Percentiles rank a stretch among this genome's conserved stretches.
Conservation (phyloP, 2,329 filamentous ascomycete genomes). For the Diaporthe australafricana region DNA sequence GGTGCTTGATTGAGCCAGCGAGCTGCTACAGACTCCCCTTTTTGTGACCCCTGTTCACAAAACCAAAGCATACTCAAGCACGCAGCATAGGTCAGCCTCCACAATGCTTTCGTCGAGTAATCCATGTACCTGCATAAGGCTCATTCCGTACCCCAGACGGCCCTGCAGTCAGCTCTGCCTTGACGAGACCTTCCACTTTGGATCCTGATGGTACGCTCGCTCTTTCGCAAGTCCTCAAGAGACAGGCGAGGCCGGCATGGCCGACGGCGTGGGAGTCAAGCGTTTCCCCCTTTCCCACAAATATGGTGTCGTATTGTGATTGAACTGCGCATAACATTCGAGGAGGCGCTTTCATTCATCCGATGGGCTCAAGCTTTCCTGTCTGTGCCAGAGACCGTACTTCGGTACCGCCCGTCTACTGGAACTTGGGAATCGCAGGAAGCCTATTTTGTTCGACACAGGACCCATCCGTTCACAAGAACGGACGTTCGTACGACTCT, state of each 20-base stretch:
- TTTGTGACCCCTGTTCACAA: background rate
- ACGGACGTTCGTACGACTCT: background rate
- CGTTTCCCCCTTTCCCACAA: background rate
- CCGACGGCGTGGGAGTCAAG: too few species aligned
- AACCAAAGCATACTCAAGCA: background rate
- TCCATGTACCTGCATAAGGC: conserved; percentile 10
- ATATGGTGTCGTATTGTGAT: too few species aligned
- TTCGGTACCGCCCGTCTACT: background rate
- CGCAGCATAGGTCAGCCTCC: background rate
- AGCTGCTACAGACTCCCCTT: background rate
- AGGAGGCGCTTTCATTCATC: background rate
- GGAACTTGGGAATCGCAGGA: background rate
- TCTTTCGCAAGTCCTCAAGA: background rate
- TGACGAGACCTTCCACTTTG: background rate
- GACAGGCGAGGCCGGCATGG: background rate
- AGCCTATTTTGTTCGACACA: background rate
- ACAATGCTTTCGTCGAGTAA: background rate
- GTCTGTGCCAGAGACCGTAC: background rate
- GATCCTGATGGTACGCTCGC: background rate
- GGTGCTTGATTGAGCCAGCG: background rate
- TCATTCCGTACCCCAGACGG: background rate
- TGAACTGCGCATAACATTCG: background rate
- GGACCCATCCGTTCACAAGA: background rate
- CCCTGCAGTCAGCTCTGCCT: background rate
- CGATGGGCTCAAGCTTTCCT: background rate